Evolutionary conservation across 1,284 basidiomycete genomes (phyloP).

Genomic region (Rhodotorula sp.): DNA sequence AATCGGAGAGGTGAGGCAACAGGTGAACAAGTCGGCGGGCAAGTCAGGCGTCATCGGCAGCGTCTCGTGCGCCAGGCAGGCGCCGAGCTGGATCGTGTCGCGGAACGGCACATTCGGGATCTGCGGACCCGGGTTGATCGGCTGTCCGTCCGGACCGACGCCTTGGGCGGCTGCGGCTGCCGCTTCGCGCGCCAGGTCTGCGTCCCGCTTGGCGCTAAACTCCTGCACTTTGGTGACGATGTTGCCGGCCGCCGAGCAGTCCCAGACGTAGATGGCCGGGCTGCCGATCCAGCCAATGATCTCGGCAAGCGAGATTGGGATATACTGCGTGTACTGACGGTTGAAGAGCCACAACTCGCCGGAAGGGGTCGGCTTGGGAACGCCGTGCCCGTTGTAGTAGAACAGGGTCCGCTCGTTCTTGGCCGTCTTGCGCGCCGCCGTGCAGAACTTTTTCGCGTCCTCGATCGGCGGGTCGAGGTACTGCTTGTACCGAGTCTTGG

Average conservation of each 20-base stretch:
- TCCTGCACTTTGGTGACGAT: constrained; percentile 87
- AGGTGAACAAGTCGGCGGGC: constrained; percentile 95
- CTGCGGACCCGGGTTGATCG: constrained; percentile 51
- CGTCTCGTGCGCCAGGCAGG: constrained; percentile 86
- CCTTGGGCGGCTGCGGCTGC: constrained; percentile 17
- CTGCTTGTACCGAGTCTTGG: constrained; percentile 64
- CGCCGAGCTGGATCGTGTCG: constrained; percentile 92
- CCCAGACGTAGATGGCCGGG: constrained; percentile 98
- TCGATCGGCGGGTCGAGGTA: constrained; percentile 94
- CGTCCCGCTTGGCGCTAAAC: constrained; percentile 81
- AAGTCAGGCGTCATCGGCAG: constrained; percentile 94
- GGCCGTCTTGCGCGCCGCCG: constrained; percentile 78
- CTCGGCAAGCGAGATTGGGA: constrained; percentile 64
- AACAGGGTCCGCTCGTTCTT: constrained; percentile 93
- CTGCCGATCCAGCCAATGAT: constrained; percentile 55
- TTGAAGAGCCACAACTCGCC: constrained; percentile 99
- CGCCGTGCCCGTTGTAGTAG: constrained; percentile 98
- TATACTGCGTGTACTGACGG: constrained; percentile 95
- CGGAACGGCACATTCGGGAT: constrained; percentile 63
- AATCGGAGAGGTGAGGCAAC: constrained; percentile 95
- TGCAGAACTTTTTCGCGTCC: constrained; percentile 87
- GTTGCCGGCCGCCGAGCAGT: constrained; percentile 93
- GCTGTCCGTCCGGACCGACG: constrained; percentile 17
- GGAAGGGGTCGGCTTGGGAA: constrained; percentile 92
- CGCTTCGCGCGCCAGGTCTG: constrained; percentile 58